A percentile compares a stretch with the other conserved stretches of the same genome.
phyloP scores from a whole-genome alignment of 345 rosid species.

The Eucalyptus curtisii region DNA sequence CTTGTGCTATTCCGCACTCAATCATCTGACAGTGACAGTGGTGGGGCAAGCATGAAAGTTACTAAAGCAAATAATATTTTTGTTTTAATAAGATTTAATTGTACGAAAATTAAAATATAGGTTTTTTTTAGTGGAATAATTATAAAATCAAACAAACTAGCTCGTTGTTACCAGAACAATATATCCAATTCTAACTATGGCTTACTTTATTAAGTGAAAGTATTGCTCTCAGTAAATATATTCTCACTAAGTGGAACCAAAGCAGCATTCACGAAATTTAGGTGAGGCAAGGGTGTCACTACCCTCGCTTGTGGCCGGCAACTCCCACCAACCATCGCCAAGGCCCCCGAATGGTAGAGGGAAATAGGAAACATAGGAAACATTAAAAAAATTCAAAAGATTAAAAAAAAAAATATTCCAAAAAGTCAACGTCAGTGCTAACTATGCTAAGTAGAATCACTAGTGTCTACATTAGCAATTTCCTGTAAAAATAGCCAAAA shows the following conservation, averaged over 20 bases:
- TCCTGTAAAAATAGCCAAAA: too few relatives aligned
- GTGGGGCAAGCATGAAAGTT: neutral
- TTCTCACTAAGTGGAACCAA: neutral
- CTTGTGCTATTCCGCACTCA: neutral
- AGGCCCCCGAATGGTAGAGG: neutral
- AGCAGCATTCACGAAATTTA: neutral
- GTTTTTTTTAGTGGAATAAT: neutral
- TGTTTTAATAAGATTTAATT: neutral
- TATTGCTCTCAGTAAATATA: neutral
- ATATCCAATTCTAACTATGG: neutral
- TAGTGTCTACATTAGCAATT: too few relatives aligned
- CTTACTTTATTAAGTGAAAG: neutral
- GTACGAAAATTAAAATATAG: neutral
- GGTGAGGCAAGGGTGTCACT: neutral
- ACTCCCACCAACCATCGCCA: too few relatives aligned
- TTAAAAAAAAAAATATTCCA: too few relatives aligned
- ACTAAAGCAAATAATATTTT: neutral
- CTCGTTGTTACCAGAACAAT: neutral
- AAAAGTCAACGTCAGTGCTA: fast-evolving
- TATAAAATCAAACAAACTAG: neutral
- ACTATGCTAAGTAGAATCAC: too few relatives aligned
- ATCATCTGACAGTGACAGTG: neutral
- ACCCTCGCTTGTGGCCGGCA: fast-evolving
- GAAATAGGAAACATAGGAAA: neutral
- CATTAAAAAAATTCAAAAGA: too few relatives aligned